phyloP scores from a whole-genome alignment of 345 rosid genomes.

The Populus euphratica region DNA sequence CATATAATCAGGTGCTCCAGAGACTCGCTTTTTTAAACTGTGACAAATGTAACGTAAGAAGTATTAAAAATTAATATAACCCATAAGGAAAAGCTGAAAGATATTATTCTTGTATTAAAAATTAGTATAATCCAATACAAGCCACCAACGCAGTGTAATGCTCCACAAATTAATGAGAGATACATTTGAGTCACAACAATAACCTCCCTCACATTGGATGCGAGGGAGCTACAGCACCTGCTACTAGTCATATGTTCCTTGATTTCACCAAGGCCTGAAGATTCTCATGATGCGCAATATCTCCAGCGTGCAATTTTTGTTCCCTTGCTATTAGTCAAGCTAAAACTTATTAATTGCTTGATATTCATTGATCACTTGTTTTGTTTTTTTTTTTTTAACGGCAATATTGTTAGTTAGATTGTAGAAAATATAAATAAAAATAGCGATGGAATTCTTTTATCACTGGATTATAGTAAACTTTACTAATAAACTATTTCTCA shows the following conservation, averaged over 20 bases:
- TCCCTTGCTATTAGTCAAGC: too few species aligned
- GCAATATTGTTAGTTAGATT: too few species aligned
- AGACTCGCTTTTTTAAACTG: slow-evolving; percentile 59
- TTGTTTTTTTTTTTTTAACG: too few species aligned
- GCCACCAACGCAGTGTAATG: not conserved
- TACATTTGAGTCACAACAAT: not conserved
- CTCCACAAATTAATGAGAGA: not conserved
- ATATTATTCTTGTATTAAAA: not conserved
- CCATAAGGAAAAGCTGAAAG: not conserved
- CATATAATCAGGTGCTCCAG: slow-evolving; percentile 60
- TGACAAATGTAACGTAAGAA: not conserved
- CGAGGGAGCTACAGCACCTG: not conserved
- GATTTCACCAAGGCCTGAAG: not conserved
- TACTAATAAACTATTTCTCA: too few species aligned
- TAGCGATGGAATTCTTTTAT: too few species aligned
- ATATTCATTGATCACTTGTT: too few species aligned
- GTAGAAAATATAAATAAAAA: too few species aligned
- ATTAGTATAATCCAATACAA: not conserved
- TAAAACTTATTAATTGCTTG: too few species aligned
- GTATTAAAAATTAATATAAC: not conserved
- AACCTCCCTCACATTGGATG: not conserved
- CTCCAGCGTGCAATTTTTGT: too few species aligned
- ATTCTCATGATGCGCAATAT: not conserved
- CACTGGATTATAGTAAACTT: too few species aligned
- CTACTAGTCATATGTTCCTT: not conserved